Conservation (phyloP, 73 alveolate species). For the Breviolum minutum region DNA sequence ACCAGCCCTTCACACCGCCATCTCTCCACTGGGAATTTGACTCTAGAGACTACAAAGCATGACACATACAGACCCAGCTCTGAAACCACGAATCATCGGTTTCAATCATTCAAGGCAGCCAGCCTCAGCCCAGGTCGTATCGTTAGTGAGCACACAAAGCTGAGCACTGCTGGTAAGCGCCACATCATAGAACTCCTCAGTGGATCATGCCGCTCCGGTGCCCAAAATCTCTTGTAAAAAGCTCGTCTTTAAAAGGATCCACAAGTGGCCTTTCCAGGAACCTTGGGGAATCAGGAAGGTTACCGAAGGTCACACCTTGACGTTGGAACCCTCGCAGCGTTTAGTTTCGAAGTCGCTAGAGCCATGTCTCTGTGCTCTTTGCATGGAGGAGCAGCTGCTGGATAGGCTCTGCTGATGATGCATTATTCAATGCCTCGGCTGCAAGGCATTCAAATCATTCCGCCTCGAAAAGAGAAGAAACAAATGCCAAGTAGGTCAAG, state of each 20-base stretch:
- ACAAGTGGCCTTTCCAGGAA: no score
- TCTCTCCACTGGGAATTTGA: no score
- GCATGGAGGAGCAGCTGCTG: slow-evolving; percentile 48
- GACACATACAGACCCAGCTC: no score
- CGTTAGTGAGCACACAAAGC: slow-evolving; percentile 60
- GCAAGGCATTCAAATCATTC: background rate
- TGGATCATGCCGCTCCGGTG: background rate
- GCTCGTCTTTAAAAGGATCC: no score
- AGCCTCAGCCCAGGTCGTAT: slow-evolving; percentile 41
- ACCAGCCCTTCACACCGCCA: no score
- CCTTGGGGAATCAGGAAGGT: no score
- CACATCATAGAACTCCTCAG: slow-evolving; percentile 60
- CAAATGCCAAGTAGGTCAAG: background rate
- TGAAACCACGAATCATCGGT: background rate
- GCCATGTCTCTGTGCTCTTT: slow-evolving; percentile 45
- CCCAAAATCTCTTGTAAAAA: no score
- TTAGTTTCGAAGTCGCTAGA: background rate
- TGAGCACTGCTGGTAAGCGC: slow-evolving; percentile 78
- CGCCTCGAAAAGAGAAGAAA: background rate
- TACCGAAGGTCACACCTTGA: no score
- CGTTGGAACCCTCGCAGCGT: background rate
- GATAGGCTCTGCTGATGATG: background rate
- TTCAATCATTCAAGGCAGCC: background rate
- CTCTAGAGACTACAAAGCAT: no score
- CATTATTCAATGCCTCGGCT: slow-evolving; percentile 20